Conservation (phyloP, 2,329 filamentous ascomycete genomes). For the Ustilaginoidea virens region DNA sequence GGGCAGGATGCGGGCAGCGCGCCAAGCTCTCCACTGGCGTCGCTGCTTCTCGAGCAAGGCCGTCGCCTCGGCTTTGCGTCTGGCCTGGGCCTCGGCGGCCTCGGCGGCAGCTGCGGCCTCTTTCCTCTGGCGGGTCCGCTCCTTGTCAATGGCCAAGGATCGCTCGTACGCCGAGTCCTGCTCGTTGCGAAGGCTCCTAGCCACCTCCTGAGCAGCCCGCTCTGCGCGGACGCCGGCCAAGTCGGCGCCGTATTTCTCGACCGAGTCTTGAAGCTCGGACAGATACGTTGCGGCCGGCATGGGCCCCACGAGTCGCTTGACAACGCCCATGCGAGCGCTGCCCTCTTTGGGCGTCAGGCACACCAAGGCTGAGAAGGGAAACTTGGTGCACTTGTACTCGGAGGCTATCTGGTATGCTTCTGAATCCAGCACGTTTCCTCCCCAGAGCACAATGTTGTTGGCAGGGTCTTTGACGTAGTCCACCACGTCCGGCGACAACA, state of each 20-base stretch:
- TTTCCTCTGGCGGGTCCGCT: slow-evolving; percentile 59
- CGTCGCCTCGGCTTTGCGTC: slow-evolving; percentile 46
- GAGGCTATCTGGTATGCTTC: slow-evolving; percentile 90
- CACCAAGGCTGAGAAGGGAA: slow-evolving; percentile 75
- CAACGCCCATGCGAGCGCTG: slow-evolving; percentile 77
- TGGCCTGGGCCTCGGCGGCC: slow-evolving; percentile 47
- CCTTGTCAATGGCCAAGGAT: slow-evolving; percentile 73
- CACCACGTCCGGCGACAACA: slow-evolving; percentile 60
- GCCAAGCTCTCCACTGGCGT: slow-evolving; percentile 68
- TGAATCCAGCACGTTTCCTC: slow-evolving; percentile 79
- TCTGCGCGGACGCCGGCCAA: slow-evolving; percentile 61
- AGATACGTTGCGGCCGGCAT: slow-evolving; percentile 57
- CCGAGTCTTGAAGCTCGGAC: slow-evolving; percentile 56
- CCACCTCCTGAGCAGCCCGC: slow-evolving; percentile 63
- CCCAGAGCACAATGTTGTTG: slow-evolving; percentile 81
- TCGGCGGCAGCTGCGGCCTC: slow-evolving; percentile 62
- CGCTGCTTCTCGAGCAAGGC: slow-evolving; percentile 26
- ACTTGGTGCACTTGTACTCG: slow-evolving; percentile 79
- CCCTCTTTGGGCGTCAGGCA: slow-evolving; percentile 77
- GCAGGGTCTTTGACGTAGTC: slow-evolving; percentile 57
- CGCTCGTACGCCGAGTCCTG: slow-evolving; percentile 92
- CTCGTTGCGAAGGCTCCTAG: slow-evolving; percentile 67
- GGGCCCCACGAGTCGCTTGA: slow-evolving; percentile 63
- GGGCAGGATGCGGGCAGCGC: slow-evolving; percentile 46
- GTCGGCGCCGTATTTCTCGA: slow-evolving; percentile 61